Percentiles rank a stretch among this genome's conserved stretches.
Evolutionary conservation across 139 green algal species (phyloP).

Genomic region (Asterochloris sp.): DNA sequence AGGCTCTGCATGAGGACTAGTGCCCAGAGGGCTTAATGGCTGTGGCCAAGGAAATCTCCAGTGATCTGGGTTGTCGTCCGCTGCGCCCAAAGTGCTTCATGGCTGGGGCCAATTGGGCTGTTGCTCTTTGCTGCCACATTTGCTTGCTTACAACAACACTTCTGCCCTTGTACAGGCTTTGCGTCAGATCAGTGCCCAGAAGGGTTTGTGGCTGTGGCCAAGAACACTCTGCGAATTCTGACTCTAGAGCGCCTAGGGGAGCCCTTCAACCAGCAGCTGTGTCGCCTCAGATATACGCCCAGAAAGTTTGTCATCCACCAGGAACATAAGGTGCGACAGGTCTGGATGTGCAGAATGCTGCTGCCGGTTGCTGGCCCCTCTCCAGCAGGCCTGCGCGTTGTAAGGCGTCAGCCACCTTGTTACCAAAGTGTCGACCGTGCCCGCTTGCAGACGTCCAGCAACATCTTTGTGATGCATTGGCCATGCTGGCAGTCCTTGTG

Average conservation of each 20-base stretch:
- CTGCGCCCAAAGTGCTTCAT: neutral
- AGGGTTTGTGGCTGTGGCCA: slow-evolving; percentile 90
- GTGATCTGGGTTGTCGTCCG: too few species aligned
- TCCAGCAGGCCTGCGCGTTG: too few species aligned
- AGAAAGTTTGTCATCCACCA: slow-evolving; percentile 83
- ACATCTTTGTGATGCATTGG: too few species aligned
- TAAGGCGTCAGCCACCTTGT: too few species aligned
- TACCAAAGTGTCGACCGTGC: neutral
- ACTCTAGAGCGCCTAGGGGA: slow-evolving; percentile 90
- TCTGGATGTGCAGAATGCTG: slow-evolving; percentile 26
- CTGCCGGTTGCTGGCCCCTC: slow-evolving; percentile 23
- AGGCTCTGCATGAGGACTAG: neutral
- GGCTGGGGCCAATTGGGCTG: neutral
- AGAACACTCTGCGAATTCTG: slow-evolving; percentile 84
- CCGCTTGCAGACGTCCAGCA: too few species aligned
- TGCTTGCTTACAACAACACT: neutral
- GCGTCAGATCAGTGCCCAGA: slow-evolving; percentile 92
- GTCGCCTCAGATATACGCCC: slow-evolving; percentile 90
- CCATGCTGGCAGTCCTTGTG: too few species aligned
- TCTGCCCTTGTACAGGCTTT: slow-evolving; percentile 61
- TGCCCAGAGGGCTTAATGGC: neutral
- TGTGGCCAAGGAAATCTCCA: too few species aligned
- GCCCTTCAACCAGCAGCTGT: slow-evolving; percentile 83
- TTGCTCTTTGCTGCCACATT: neutral
- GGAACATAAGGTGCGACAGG: slow-evolving; percentile 41